Conservation (phyloP, 2,329 filamentous ascomycete genomes). For the Parafenestella ontariensis region DNA sequence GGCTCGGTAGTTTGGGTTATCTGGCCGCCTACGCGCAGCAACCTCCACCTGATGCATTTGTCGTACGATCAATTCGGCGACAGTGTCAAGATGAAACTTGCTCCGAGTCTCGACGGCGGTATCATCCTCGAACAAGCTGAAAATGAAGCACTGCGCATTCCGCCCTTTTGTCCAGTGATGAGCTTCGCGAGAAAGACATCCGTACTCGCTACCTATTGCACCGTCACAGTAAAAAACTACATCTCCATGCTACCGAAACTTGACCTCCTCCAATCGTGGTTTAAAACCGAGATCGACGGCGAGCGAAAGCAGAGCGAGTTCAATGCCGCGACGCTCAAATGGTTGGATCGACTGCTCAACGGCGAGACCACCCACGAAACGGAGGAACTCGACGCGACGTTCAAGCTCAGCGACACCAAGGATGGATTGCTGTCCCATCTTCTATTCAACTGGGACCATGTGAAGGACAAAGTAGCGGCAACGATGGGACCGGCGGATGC, state of each 20-base stretch:
- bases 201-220: slow-evolving; percentile 13
- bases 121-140: slow-evolving; percentile 20
- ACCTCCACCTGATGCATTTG: slow-evolving; percentile 13
- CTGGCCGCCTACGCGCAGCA: slow-evolving; percentile 29
- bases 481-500: slow-evolving; percentile 9
- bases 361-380: slow-evolving; percentile 10
- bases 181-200: slow-evolving; percentile 13
- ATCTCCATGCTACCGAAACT: slow-evolving; percentile 14
- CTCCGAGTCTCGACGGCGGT: slow-evolving; percentile 17
- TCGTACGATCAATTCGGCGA: slow-evolving; percentile 14
- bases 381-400: neutral
- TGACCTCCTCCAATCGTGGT: slow-evolving; percentile 19
- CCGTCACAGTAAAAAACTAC: slow-evolving; percentile 12
- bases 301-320: slow-evolving; percentile 13
- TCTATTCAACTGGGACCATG: slow-evolving; percentile 16
- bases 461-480: slow-evolving; percentile 17
- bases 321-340: slow-evolving; percentile 1
- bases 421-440: slow-evolving; percentile 10
- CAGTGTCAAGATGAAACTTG: neutral
- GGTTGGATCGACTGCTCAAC: slow-evolving; percentile 13
- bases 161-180: slow-evolving; percentile 22
- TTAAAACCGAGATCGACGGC: slow-evolving; percentile 19
- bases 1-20: slow-evolving; percentile 28
- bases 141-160: slow-evolving; percentile 21
- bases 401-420: neutral